A percentile compares a stretch with the other conserved stretches of the same genome.
phyloP scores from a whole-genome alignment of 1,139 yeast species.

The Candida freyschussii region DNA sequence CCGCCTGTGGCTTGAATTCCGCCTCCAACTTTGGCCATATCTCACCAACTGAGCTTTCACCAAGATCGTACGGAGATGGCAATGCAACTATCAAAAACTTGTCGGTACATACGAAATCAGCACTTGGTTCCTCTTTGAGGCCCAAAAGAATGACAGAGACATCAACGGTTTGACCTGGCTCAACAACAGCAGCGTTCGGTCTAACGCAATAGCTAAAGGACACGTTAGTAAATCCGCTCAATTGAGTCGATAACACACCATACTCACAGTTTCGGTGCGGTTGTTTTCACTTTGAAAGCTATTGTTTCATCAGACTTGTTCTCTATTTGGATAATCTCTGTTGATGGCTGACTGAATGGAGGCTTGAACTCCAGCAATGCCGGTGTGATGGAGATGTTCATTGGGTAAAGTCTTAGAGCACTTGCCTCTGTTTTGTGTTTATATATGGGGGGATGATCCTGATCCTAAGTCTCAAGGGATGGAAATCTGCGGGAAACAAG shows the following conservation, averaged over 20 bases:
- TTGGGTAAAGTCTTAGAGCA: too few relatives aligned
- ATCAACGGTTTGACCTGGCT: constrained; percentile 67
- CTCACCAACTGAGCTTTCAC: constrained; percentile 56
- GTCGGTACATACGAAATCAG: constrained; percentile 78
- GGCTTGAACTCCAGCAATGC: constrained; percentile 55
- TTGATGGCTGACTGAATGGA: constrained; percentile 69
- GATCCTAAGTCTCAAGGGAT: too few relatives aligned
- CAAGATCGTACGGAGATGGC: constrained; percentile 58
- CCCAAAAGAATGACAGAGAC: constrained; percentile 87
- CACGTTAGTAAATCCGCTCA: too few relatives aligned
- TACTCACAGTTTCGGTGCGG: constrained; percentile 76
- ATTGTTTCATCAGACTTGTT: constrained; percentile 58
- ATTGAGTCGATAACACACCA: too few relatives aligned
- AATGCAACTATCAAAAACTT: constrained; percentile 86
- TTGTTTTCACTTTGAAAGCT: constrained; percentile 96
- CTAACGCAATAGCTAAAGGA: constrained; percentile 85
- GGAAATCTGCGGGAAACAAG: too few relatives aligned
- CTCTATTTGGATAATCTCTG: constrained; percentile 62
- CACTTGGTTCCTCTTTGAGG: constrained; percentile 65
- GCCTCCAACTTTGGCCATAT: constrained; percentile 71
- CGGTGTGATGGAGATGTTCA: constrained; percentile 29
- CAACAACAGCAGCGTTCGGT: constrained; percentile 83
- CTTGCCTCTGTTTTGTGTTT: too few relatives aligned
- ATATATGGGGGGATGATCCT: too few relatives aligned
- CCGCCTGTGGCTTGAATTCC: constrained; percentile 51